These are phyloP conservation scores for Starmera amethionina DNA, from an alignment of 805 yeast species.

Conservation along the genomic window DNA sequence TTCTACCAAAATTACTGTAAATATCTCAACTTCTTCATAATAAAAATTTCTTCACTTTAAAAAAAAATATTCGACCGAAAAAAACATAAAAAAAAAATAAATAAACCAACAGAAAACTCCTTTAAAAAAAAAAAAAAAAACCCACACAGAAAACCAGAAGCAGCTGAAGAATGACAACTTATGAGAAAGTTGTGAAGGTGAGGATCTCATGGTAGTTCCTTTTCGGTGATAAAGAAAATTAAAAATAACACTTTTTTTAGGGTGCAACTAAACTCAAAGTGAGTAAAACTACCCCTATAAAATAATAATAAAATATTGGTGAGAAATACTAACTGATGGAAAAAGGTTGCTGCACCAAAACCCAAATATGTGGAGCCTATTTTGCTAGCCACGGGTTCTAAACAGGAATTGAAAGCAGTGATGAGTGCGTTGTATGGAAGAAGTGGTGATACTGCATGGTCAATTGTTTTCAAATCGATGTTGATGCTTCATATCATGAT, in stretches of 20 bases:
- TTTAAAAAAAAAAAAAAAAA: too few species aligned
- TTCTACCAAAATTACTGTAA: too few species aligned
- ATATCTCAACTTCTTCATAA: too few species aligned
- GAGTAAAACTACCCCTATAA: background rate
- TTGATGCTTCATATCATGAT: constrained; percentile 85
- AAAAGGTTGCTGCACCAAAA: constrained; percentile 90
- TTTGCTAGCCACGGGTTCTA: constrained; percentile 34
- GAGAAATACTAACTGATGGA: background rate
- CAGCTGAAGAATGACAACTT: constrained; percentile 49
- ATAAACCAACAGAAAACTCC: too few species aligned
- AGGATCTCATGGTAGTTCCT: too few species aligned
- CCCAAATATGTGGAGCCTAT: constrained; percentile 94
- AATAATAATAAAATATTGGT: background rate
- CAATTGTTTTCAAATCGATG: constrained; percentile 78
- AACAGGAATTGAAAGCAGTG: constrained; percentile 49
- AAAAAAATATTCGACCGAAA: too few species aligned
- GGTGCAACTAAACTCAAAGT: constrained; percentile 62
- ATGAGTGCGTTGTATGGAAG: constrained; percentile 55
- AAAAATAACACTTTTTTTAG: constrained; percentile 14
- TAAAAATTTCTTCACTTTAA: too few species aligned
- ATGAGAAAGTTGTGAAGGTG: constrained; percentile 65
- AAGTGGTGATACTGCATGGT: constrained; percentile 79
- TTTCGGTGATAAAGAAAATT: too few species aligned
- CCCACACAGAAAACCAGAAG: too few species aligned
- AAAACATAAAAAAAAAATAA: too few species aligned